Evolutionary conservation across 2,329 filamentous ascomycete species (phyloP), one percentile per base, ranked within the genome.

Genomic region (Phyllosticta paracitricarpa): DNA sequence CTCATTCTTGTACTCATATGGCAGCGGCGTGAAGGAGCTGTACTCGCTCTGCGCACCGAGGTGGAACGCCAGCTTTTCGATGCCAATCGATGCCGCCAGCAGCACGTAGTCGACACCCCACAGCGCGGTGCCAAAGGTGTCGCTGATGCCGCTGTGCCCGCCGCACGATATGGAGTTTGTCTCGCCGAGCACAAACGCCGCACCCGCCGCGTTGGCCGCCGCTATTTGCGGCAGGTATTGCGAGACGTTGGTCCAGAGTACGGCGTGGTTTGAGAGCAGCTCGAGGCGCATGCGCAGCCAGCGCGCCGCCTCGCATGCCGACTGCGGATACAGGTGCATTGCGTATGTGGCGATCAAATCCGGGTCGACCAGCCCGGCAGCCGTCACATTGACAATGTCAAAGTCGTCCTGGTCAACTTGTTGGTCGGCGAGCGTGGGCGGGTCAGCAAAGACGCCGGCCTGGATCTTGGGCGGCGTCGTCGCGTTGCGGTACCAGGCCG

Each of bases 81-180:
- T 56, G 24, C 63, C 57, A 25, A 57, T 48, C 22, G 33, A 54
- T 24, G 58, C 57, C 28, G 61, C 57, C 19, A 54, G 28, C 60
- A 64, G 57, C 22, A 58, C 62, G 48, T 77, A 80, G 69, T 81
- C 79, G 64, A 81, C 71, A n/a, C 78, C 79, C 79, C 79, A 81
- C 4, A 81, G 72, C 1, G 73, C 79, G 3, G 78, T 78, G 10
- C 79, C 79, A 61, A 78, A 81, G 0, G 77, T 79, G 0, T 78
- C 77, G 59, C 73, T 75, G 30, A 76, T 75, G 4, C 73, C 75
- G 33, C 71, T 68, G 35, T 64, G 64, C 35, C 59, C 59, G 2
- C 54, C 53, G 59, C 66, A 68, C 7, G 65, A 65, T 52, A 68
- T 64, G 14, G 73, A 75, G 67, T 67, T 68, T 22, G 66, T 71